These are phyloP conservation scores for Gnetum montanum DNA, from an alignment of 75 land plant genomes.

Conservation along the genomic window DNA sequence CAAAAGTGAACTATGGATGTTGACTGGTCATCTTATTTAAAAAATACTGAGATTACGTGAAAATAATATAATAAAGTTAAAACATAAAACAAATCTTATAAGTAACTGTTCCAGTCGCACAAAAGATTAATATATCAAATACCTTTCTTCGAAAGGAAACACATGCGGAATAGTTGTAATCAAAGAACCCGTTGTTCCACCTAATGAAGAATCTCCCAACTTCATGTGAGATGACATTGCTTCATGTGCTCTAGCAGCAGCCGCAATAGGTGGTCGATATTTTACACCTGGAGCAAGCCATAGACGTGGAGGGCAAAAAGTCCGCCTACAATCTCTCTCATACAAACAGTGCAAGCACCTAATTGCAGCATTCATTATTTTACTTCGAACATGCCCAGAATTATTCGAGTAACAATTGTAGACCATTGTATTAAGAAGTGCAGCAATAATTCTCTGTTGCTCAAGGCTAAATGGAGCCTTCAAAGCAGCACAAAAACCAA, in stretches of 20 bases:
- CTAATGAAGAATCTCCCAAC: slow-evolving; percentile 25
- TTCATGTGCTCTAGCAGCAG: slow-evolving; percentile 87
- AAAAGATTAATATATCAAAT: neutral
- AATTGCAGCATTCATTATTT: slow-evolving; percentile 64
- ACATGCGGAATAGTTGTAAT: slow-evolving; percentile 74
- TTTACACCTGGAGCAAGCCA: slow-evolving; percentile 84
- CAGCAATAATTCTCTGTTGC: slow-evolving; percentile 62
- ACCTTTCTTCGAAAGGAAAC: slow-evolving; percentile 94
- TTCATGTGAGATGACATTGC: slow-evolving; percentile 27
- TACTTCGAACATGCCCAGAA: slow-evolving; percentile 18
- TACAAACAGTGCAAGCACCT: slow-evolving; percentile 72
- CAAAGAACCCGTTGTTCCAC: slow-evolving; percentile 44
- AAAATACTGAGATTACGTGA: too few species aligned
- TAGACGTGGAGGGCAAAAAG: slow-evolving; percentile 59
- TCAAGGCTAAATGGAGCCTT: slow-evolving; percentile 83
- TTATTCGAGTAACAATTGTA: slow-evolving; percentile 56
- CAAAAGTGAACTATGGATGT: too few species aligned
- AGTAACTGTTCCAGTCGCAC: too few species aligned
- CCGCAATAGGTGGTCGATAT: slow-evolving; percentile 57
- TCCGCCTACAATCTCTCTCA: slow-evolving; percentile 88
- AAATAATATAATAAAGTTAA: too few species aligned
- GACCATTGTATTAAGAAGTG: slow-evolving; percentile 74
- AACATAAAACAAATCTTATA: too few species aligned
- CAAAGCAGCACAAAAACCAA: neutral
- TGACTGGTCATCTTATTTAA: too few species aligned